Conservation (phyloP, 2,329 filamentous ascomycete species). For the Fragosphaeria purpurea region DNA sequence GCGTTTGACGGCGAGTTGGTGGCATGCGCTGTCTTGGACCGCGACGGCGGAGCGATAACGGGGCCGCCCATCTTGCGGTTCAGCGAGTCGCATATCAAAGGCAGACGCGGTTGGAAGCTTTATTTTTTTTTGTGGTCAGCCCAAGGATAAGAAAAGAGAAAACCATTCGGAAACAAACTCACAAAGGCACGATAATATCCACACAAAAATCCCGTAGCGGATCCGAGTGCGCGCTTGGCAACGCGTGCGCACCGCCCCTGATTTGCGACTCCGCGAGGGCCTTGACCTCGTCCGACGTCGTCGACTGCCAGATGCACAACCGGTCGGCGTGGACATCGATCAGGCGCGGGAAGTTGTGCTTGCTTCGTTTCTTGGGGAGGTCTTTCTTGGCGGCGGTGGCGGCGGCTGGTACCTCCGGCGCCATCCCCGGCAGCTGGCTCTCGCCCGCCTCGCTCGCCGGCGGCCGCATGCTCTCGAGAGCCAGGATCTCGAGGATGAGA, state of each 20-base stretch:
- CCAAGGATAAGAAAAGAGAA: no score
- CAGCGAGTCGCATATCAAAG: constrained; percentile 57
- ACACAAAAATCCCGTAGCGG: constrained; percentile 67
- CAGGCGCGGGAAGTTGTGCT: constrained; percentile 54
- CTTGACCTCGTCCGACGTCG: constrained; percentile 49
- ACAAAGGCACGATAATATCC: constrained; percentile 74
- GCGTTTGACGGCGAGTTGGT: not conserved
- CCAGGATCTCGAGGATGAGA: constrained; percentile 64
- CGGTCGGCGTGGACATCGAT: constrained; percentile 68
- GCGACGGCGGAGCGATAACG: constrained; percentile 44
- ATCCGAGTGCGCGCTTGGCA: constrained; percentile 41
- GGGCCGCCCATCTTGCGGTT: constrained; percentile 71
- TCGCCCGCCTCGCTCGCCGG: constrained; percentile 31
- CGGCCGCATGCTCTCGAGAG: constrained; percentile 46
- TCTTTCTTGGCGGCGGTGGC: constrained; percentile 22
- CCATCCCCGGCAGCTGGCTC: constrained; percentile 36
- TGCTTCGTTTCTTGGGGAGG: constrained; percentile 44
- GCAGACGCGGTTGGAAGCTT: constrained; percentile 67
- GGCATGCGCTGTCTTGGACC: constrained; percentile 33
- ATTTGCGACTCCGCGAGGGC: constrained; percentile 39
- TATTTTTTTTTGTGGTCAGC: constrained; percentile 23
- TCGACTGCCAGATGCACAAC: constrained; percentile 75
- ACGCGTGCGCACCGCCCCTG: constrained; percentile 20
- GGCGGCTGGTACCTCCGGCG: constrained; percentile 21
- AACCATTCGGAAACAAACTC: constrained; percentile 22